Conservation (phyloP, 805 yeast genomes). For the Candida nonsorbophila region DNA sequence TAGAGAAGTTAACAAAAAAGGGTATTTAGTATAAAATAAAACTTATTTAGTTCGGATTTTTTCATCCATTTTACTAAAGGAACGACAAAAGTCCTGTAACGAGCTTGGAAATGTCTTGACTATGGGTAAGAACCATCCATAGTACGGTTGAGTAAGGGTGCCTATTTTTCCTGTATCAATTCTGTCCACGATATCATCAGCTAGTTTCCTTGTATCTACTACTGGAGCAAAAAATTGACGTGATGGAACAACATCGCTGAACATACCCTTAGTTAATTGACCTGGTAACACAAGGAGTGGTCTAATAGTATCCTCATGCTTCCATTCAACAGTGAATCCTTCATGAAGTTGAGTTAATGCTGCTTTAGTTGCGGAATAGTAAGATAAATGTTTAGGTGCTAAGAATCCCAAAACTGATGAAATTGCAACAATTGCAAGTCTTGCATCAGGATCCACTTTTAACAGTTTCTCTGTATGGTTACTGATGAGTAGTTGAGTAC, state of each 20-base stretch:
- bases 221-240: constrained; percentile 44
- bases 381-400: constrained; percentile 43
- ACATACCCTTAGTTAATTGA: constrained; percentile 46
- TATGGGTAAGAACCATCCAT: constrained; percentile 40
- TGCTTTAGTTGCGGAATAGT: constrained; percentile 48
- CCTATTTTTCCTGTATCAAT: constrained; percentile 38
- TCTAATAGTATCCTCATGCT: constrained; percentile 16
- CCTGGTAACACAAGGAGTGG: constrained; percentile 45
- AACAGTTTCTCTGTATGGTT: not conserved
- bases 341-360: constrained; percentile 41
- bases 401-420: constrained; percentile 45
- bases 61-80: constrained; percentile 33
- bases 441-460: not conserved
- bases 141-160: constrained; percentile 39
- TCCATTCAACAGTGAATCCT: constrained; percentile 36
- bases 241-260: constrained; percentile 38
- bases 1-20: constrained; percentile 8
- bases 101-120: constrained; percentile 37
- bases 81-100: constrained; percentile 29
- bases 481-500: constrained; percentile 14
- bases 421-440: constrained; percentile 29
- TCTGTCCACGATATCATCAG: constrained; percentile 25
- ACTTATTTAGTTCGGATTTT: constrained; percentile 13
- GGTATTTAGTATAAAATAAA: constrained; percentile 4
- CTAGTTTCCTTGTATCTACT: constrained; percentile 32